Evolutionary conservation across 78 protist species (phyloP).

Genomic region (Mantamonas sphyraenae): DNA sequence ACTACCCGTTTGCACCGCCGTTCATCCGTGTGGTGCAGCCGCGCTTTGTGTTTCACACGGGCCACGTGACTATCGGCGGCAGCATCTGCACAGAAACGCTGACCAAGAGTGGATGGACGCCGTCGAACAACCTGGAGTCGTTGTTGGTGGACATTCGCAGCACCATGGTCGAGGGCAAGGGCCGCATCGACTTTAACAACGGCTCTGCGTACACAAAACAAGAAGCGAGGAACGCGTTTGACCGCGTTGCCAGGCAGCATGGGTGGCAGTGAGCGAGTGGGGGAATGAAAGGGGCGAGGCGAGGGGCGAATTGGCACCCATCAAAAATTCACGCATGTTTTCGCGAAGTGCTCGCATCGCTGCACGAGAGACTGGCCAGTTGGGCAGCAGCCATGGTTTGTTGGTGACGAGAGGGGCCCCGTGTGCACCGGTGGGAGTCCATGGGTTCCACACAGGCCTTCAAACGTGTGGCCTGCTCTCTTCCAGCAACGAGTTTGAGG

Average conservation of each 20-base stretch:
- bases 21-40: slow-evolving; percentile 50
- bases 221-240: slow-evolving; percentile 18
- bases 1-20: slow-evolving; percentile 28
- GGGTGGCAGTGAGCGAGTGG: no score
- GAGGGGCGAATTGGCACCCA: no score
- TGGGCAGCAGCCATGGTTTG: no score
- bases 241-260: slow-evolving; percentile 9
- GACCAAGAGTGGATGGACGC: slow-evolving; percentile 41
- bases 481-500: no score
- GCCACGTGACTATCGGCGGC: slow-evolving; percentile 55
- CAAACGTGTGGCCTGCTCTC: no score
- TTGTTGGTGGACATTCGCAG: slow-evolving; percentile 10
- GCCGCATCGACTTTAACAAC: slow-evolving; percentile 19
- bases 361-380: no score
- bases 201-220: slow-evolving; percentile 7
- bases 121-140: slow-evolving; percentile 30
- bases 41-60: slow-evolving; percentile 43
- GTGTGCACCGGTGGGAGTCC: no score
- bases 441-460: no score
- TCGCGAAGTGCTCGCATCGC: no score
- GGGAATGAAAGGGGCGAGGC: no score
- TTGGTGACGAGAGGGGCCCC: no score
- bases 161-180: slow-evolving; percentile 19
- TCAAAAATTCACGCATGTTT: no score
- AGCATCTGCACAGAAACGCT: slow-evolving; percentile 38